A percentile compares a stretch with the other conserved stretches of the same genome.
phyloP scores from a whole-genome alignment of 768 basidiomycete genomes.

The Crucibulum laeve region DNA sequence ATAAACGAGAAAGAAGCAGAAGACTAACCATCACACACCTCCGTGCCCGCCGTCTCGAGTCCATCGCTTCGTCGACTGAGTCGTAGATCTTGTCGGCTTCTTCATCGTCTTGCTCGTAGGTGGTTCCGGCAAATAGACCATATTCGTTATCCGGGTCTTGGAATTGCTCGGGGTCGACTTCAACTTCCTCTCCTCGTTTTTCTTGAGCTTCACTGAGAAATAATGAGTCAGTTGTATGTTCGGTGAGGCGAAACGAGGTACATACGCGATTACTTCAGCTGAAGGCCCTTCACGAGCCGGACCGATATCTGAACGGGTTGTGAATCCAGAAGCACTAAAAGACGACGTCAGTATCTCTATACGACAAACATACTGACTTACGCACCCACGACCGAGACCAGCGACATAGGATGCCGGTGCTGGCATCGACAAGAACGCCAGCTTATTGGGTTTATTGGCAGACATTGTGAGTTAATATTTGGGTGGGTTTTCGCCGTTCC shows the following conservation, averaged over 20 bases:
- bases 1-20: constrained; percentile 17
- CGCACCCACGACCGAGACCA: constrained; percentile 94
- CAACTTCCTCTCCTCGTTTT: constrained; percentile 81
- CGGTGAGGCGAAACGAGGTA: not conserved
- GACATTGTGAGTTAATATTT: too few species aligned
- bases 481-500: too few species aligned
- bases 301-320: constrained; percentile 97
- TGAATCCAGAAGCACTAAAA: constrained; percentile 89
- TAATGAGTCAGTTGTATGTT: not conserved
- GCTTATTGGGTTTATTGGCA: constrained; percentile 63
- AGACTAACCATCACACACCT: constrained; percentile 62
- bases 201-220: constrained; percentile 74
- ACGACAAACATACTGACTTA: constrained; percentile 5
- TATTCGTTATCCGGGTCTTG: constrained; percentile 98
- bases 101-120: constrained; percentile 96
- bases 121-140: constrained; percentile 92
- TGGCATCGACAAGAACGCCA: constrained; percentile 87
- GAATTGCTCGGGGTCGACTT: constrained; percentile 86
- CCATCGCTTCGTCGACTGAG: constrained; percentile 86
- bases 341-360: constrained; percentile 4
- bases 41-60: constrained; percentile 71
- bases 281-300: constrained; percentile 95
- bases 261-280: constrained; percentile 85
- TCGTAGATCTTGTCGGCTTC: constrained; percentile 97
- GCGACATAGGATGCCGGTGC: constrained; percentile 97